Evolutionary conservation across 1,284 basidiomycete genomes (phyloP).

Genomic region (Ceratobasidium sp.): DNA sequence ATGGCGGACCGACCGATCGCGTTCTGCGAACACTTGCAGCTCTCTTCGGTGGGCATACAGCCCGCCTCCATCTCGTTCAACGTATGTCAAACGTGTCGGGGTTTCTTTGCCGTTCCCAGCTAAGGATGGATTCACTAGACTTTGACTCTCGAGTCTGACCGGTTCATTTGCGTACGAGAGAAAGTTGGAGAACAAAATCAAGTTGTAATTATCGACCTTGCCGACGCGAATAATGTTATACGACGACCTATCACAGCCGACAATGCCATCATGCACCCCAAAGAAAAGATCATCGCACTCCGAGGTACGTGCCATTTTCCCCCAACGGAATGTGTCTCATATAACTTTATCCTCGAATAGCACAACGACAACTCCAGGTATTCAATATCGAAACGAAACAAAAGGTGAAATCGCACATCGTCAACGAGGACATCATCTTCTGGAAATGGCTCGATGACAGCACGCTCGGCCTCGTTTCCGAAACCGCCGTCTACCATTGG

Average conservation of each 20-base stretch:
- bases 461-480: constrained; percentile 95
- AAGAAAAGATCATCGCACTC: constrained; percentile 95
- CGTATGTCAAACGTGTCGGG: constrained; percentile 57
- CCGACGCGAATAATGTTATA: constrained; percentile 95
- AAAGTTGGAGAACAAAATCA: constrained; percentile 91
- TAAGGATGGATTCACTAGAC: constrained; percentile 43
- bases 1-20: constrained; percentile 63
- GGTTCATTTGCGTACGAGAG: constrained; percentile 74
- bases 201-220: constrained; percentile 96
- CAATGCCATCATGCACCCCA: constrained; percentile 98
- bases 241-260: constrained; percentile 96
- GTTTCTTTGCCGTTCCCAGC: not conserved
- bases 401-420: constrained; percentile 96
- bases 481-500: constrained; percentile 95
- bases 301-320: constrained; percentile 66
- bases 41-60: constrained; percentile 95
- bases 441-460: constrained; percentile 98
- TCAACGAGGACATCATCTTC: constrained; percentile 94
- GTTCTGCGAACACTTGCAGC: constrained; percentile 88
- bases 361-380: constrained; percentile 93
- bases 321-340: not conserved
- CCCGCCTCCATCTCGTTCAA: constrained; percentile 98
- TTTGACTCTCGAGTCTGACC: constrained; percentile 53
- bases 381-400: constrained; percentile 98
- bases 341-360: constrained; percentile 53